Percentiles rank a stretch among this genome's conserved stretches.
Conservation (phyloP, 371 early-diverging fungal species). For the Apophysomyces sp. region DNA sequence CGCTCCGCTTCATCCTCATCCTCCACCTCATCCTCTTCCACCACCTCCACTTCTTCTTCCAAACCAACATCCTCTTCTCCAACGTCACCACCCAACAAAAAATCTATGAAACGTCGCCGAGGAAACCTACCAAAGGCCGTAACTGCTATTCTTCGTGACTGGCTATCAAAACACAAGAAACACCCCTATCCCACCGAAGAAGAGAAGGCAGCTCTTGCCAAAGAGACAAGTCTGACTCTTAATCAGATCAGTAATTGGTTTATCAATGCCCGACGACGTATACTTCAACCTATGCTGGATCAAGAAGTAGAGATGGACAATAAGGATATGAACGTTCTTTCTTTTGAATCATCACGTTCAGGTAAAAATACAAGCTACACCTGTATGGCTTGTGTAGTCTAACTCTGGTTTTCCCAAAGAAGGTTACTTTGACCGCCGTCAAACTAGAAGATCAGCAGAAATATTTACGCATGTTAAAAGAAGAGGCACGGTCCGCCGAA, state of each 20-base stretch:
- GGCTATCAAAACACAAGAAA: conserved; percentile 72
- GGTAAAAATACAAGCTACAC: neutral
- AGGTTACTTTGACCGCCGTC: neutral
- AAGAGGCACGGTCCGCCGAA: neutral
- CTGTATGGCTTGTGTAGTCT: no score
- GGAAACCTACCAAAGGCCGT: conserved; percentile 65
- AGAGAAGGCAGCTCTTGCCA: conserved; percentile 65
- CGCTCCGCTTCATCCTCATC: conserved; percentile 3
- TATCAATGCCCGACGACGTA: conserved; percentile 81
- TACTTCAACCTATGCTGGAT: conserved; percentile 48
- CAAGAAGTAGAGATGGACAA: conserved; percentile 19
- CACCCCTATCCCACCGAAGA: conserved; percentile 85
- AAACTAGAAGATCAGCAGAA: neutral
- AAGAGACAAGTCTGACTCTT: conserved; percentile 64
- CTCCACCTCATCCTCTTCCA: neutral
- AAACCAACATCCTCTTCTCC: neutral
- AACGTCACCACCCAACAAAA: neutral
- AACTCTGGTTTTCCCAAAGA: neutral
- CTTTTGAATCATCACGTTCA: conserved; percentile 6
- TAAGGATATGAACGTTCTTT: conserved; percentile 7
- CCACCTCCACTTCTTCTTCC: neutral
- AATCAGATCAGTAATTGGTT: conserved; percentile 35
- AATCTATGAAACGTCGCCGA: conserved; percentile 44
- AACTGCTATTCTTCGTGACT: conserved; percentile 65
- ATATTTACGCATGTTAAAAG: neutral